These are phyloP conservation scores for Spergularia azorica DNA, from an alignment of 179 eudicot genomes.

Conservation along the genomic window DNA sequence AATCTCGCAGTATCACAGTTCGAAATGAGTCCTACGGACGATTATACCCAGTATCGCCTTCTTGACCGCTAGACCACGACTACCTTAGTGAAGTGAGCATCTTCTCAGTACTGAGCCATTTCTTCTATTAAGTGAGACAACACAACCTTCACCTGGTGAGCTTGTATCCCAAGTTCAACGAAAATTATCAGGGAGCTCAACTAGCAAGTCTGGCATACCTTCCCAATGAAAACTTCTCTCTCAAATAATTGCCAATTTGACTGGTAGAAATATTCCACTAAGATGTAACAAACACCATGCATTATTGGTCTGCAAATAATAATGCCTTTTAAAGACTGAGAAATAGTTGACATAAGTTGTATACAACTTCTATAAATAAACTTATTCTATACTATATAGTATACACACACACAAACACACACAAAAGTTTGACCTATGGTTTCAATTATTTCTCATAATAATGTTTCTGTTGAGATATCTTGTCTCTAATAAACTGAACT, in stretches of 20 bases:
- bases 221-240: slow-evolving; percentile 12
- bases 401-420: slow-evolving; percentile 4
- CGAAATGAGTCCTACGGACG: too few species aligned
- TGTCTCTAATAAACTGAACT: slow-evolving; percentile 20
- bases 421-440: slow-evolving; percentile 22
- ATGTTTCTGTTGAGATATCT: slow-evolving; percentile 27
- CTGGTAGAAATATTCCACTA: slow-evolving; percentile 34
- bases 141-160: not conserved
- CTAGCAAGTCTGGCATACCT: slow-evolving; percentile 20
- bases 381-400: slow-evolving; percentile 5
- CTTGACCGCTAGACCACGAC: not conserved
- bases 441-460: slow-evolving; percentile 25
- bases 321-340: slow-evolving; percentile 21
- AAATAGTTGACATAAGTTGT: slow-evolving; percentile 29
- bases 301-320: slow-evolving; percentile 30
- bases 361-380: not conserved
- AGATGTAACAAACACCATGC: slow-evolving; percentile 18
- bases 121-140: not conserved
- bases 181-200: not conserved
- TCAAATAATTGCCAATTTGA: slow-evolving; percentile 32
- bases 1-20: not conserved
- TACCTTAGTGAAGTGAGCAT: not conserved
- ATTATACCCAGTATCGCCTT: too few species aligned
- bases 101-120: not conserved
- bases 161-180: not conserved